These are phyloP conservation scores for Phaeoacremonium minimum DNA, from an alignment of 2,329 filamentous ascomycete genomes.

Conservation along the genomic window DNA sequence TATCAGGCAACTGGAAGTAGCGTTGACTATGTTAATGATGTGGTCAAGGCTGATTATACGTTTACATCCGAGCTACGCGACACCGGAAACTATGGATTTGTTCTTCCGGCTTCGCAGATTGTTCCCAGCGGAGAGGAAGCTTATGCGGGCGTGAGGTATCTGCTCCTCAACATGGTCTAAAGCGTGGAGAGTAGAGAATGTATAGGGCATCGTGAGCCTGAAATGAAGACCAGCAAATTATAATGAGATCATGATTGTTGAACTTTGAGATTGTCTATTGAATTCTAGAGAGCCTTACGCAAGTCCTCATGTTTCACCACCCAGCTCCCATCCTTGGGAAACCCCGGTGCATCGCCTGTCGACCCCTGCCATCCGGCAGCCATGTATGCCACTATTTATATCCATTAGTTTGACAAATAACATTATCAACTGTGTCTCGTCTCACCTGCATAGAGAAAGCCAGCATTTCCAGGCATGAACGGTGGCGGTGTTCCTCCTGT, in stretches of 20 bases:
- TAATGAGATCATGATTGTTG: too few species aligned
- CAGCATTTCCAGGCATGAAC: slow-evolving; percentile 32
- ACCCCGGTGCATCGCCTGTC: slow-evolving; percentile 24
- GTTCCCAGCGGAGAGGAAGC: slow-evolving; percentile 36
- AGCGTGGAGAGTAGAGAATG: too few species aligned
- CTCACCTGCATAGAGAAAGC: slow-evolving; percentile 25
- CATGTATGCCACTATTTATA: slow-evolving; percentile 28
- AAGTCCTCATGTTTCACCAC: slow-evolving; percentile 27
- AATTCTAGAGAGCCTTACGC: slow-evolving; percentile 25
- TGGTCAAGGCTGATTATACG: slow-evolving; percentile 33
- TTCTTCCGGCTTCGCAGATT: slow-evolving; percentile 37
- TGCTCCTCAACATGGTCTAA: slow-evolving; percentile 43
- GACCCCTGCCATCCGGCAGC: slow-evolving; percentile 22
- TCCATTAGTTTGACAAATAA: neutral
- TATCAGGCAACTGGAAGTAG: slow-evolving; percentile 49
- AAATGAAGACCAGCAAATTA: too few species aligned
- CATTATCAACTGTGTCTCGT: rapidly evolving
- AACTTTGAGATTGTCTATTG: too few species aligned
- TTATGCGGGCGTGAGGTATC: slow-evolving; percentile 52
- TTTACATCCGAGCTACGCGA: slow-evolving; percentile 36
- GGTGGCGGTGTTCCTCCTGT: slow-evolving; percentile 23
- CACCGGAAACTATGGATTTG: slow-evolving; percentile 32
- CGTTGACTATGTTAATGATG: slow-evolving; percentile 40
- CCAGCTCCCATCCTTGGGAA: slow-evolving; percentile 28
- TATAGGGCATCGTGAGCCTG: too few species aligned